phyloP scores from a whole-genome alignment of 192 early-diverging fungal species.

The Coemansia guatemalensis region DNA sequence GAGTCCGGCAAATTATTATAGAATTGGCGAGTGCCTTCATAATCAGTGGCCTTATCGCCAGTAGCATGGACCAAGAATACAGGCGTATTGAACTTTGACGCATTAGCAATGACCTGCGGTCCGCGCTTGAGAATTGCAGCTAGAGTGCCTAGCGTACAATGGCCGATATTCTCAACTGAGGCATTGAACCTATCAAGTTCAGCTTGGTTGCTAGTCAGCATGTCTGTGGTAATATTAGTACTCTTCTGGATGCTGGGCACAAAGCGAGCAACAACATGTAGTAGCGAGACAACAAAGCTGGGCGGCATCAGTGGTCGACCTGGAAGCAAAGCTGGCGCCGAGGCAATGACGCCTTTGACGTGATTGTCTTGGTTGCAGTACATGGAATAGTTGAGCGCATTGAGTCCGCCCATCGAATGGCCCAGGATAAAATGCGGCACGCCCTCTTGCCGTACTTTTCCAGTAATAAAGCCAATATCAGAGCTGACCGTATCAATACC shows the following conservation, averaged over 20 bases:
- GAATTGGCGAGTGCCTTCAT: conserved; percentile 31
- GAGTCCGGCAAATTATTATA: conserved; percentile 28
- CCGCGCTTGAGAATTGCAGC: conserved; percentile 33
- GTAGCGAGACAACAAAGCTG: conserved; percentile 15
- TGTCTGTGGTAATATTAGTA: conserved; percentile 31
- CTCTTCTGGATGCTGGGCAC: conserved; percentile 38
- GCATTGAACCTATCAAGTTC: conserved; percentile 35
- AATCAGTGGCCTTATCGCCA: conserved; percentile 46
- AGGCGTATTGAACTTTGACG: conserved; percentile 25
- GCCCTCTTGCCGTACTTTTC: conserved; percentile 27
- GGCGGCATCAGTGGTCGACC: conserved; percentile 34
- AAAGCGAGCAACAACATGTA: conserved; percentile 29
- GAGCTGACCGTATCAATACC: conserved; percentile 29
- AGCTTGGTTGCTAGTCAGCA: conserved; percentile 43
- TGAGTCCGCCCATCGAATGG: conserved; percentile 59
- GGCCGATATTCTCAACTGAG: conserved; percentile 26
- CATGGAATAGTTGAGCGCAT: conserved; percentile 32
- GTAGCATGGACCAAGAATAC: conserved; percentile 47
- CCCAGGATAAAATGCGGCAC: conserved; percentile 59
- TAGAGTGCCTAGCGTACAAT: conserved; percentile 38
- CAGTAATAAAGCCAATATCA: conserved; percentile 50
- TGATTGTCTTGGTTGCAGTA: conserved; percentile 20
- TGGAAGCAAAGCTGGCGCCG: conserved; percentile 36
- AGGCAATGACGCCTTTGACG: conserved; percentile 37
- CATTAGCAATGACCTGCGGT: conserved; percentile 18